Evolutionary conservation across 78 protist species (phyloP).

Genomic region (Monosiga brevicollis): DNA sequence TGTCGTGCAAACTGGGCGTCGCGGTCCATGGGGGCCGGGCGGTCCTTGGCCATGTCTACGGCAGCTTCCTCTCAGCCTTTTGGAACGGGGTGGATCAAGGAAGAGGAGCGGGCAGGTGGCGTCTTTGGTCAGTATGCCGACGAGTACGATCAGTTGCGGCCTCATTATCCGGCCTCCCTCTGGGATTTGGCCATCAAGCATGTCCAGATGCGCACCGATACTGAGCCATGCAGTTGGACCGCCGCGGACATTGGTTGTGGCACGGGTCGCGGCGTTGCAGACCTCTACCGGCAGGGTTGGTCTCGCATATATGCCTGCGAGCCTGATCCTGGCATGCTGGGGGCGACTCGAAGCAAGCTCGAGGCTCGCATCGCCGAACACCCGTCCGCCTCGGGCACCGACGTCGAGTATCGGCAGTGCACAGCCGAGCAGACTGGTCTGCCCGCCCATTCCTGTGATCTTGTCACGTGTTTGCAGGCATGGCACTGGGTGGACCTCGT

Average conservation of each 20-base stretch:
- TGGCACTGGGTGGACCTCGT: neutral
- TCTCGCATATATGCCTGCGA: neutral
- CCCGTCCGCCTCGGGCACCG: neutral
- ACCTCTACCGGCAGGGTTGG: neutral
- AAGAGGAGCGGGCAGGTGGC: neutral
- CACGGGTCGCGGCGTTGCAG: neutral
- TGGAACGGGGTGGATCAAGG: neutral
- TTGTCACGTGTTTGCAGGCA: neutral
- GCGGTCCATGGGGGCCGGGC: too few relatives aligned
- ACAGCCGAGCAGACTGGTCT: too few relatives aligned
- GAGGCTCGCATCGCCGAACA: neutral
- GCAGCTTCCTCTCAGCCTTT: too few relatives aligned
- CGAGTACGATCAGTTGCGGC: neutral
- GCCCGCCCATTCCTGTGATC: neutral
- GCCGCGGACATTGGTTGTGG: neutral
- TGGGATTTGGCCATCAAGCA: neutral
- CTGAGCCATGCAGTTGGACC: neutral
- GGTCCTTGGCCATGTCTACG: too few relatives aligned
- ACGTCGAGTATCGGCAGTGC: neutral
- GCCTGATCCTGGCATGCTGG: neutral
- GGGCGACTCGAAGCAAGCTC: neutral
- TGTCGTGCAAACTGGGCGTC: too few relatives aligned
- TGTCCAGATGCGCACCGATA: neutral
- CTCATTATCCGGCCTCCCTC: neutral
- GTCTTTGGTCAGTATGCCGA: neutral